Conservation (phyloP, 192 early-diverging fungal genomes). For the Allomyces macrogynus region DNA sequence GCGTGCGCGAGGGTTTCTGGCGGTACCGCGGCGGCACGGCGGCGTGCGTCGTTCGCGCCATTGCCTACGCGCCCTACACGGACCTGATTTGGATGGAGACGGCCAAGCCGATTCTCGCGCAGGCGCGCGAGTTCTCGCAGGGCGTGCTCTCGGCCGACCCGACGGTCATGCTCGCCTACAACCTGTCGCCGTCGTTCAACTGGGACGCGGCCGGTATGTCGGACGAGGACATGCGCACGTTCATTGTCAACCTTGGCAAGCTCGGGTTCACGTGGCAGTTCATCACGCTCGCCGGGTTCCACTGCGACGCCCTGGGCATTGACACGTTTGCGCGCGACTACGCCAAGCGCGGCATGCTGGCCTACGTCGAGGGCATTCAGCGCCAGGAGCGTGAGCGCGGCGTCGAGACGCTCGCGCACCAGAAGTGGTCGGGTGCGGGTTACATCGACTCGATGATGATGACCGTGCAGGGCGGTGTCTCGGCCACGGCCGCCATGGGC, state of each 20-base stretch:
- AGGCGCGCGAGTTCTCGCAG: slow-evolving; percentile 74
- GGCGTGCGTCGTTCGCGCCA: slow-evolving; percentile 60
- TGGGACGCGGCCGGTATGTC: slow-evolving; percentile 91
- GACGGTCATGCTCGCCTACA: slow-evolving; percentile 78
- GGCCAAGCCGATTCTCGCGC: slow-evolving; percentile 73
- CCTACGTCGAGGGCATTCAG: slow-evolving; percentile 82
- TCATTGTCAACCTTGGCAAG: slow-evolving; percentile 59
- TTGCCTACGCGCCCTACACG: slow-evolving; percentile 71
- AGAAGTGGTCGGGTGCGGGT: slow-evolving; percentile 58
- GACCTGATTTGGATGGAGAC: slow-evolving; percentile 97
- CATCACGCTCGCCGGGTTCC: slow-evolving; percentile 89
- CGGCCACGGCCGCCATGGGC: slow-evolving; percentile 88
- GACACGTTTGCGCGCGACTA: slow-evolving; percentile 76
- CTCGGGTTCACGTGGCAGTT: slow-evolving; percentile 97
- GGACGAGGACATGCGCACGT: slow-evolving; percentile 70
- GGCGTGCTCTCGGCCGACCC: slow-evolving; percentile 66
- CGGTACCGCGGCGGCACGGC: slow-evolving; percentile 89
- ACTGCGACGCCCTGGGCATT: slow-evolving; percentile 68
- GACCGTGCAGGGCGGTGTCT: slow-evolving; percentile 79
- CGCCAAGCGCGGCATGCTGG: slow-evolving; percentile 74
- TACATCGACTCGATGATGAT: slow-evolving; percentile 58
- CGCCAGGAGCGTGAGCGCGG: slow-evolving; percentile 71
- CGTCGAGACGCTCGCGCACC: slow-evolving; percentile 83
- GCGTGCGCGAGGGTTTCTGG: slow-evolving; percentile 88
- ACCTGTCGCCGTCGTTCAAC: slow-evolving; percentile 94